A percentile compares a stretch with the other conserved stretches of the same genome.
Evolutionary conservation across 2,329 filamentous ascomycete species (phyloP).

Genomic region (Ceratocystis cubensis): DNA sequence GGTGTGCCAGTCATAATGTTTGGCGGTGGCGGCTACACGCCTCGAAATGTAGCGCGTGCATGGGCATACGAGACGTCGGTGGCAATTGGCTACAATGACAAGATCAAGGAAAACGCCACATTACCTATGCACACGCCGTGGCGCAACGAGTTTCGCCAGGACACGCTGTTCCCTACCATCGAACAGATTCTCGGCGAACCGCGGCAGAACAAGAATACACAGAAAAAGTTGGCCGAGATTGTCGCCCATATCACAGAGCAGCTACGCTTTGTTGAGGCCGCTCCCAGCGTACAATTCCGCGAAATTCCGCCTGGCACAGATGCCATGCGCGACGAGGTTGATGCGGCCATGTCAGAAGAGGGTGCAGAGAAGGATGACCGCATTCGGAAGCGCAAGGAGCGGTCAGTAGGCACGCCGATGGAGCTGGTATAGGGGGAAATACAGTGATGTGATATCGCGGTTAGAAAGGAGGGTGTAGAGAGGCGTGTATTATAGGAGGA

Average conservation of each 20-base stretch:
- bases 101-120: constrained; percentile 46
- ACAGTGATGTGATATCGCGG: too few species aligned
- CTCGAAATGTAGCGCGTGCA: constrained; percentile 86
- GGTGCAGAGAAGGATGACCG: constrained; percentile 45
- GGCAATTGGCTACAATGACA: constrained; percentile 60
- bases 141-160: constrained; percentile 76
- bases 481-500: neutral
- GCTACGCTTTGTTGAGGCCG: constrained; percentile 68
- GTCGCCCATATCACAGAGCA: constrained; percentile 72
- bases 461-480: neutral
- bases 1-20: constrained; percentile 76
- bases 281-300: constrained; percentile 77
- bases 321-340: constrained; percentile 55
- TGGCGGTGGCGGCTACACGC: constrained; percentile 91
- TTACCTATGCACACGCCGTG: constrained; percentile 75
- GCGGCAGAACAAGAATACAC: constrained; percentile 64
- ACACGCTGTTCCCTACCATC: constrained; percentile 80
- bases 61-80: constrained; percentile 97
- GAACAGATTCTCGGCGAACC: constrained; percentile 55
- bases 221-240: constrained; percentile 62
- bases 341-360: constrained; percentile 54
- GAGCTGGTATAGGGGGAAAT: constrained; percentile 30
- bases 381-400: constrained; percentile 41
- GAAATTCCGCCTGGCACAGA: constrained; percentile 66
- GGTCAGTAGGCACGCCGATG: constrained; percentile 45